Evolutionary conservation across 2,329 filamentous ascomycete species (phyloP).

Genomic region (Aspergillus hortae): DNA sequence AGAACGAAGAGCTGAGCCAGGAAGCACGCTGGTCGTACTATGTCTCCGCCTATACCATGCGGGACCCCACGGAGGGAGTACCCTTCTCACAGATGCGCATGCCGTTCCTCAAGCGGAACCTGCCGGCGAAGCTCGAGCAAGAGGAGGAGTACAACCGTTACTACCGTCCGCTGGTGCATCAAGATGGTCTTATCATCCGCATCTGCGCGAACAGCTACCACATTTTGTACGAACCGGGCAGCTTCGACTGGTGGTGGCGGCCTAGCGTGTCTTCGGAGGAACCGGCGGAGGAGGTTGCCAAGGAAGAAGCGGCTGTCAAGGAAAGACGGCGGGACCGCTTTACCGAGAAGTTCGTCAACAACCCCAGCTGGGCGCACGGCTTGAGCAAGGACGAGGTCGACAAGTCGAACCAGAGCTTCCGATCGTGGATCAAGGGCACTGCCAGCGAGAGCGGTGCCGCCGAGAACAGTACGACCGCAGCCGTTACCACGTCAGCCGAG

Average conservation of each 20-base stretch:
- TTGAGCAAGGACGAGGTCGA: slow-evolving; percentile 50
- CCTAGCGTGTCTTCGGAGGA: slow-evolving; percentile 27
- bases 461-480: neutral
- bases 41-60: slow-evolving; percentile 82
- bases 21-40: slow-evolving; percentile 86
- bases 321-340: slow-evolving; percentile 47
- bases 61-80: slow-evolving; percentile 82
- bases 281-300: slow-evolving; percentile 30
- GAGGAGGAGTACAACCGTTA: slow-evolving; percentile 60
- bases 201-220: slow-evolving; percentile 77
- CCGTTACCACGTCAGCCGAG: neutral
- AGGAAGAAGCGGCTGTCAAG: slow-evolving; percentile 32
- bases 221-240: slow-evolving; percentile 70
- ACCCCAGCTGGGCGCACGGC: slow-evolving; percentile 50
- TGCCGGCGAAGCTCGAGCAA: slow-evolving; percentile 60
- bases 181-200: slow-evolving; percentile 67
- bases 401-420: slow-evolving; percentile 45
- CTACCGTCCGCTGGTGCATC: slow-evolving; percentile 53
- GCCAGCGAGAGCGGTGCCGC: slow-evolving; percentile 18
- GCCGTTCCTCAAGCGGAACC: slow-evolving; percentile 67
- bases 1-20: slow-evolving; percentile 64
- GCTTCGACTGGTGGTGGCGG: slow-evolving; percentile 67
- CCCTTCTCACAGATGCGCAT: slow-evolving; percentile 62
- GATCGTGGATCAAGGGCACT: slow-evolving; percentile 43
- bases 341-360: slow-evolving; percentile 52